Evolutionary conservation across 192 early-diverging fungal genomes (phyloP).

Genomic region (Geranomyces michiganensis): DNA sequence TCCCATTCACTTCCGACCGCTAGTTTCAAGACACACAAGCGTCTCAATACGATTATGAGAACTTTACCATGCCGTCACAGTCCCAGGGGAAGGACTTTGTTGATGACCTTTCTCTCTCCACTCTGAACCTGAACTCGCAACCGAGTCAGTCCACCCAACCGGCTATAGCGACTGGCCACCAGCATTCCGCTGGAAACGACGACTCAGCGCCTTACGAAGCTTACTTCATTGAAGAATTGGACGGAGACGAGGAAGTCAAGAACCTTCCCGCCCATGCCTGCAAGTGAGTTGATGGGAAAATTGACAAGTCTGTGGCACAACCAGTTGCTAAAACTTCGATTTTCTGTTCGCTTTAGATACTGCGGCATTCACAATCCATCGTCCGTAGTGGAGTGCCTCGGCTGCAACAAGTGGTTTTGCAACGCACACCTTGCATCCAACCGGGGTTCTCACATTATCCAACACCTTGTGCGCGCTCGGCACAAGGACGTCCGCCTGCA

Average conservation of each 20-base stretch:
- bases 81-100: conserved; percentile 49
- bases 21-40: conserved; percentile 58
- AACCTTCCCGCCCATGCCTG: conserved; percentile 84
- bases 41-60: conserved; percentile 70
- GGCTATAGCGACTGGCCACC: not conserved
- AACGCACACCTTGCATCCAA: conserved; percentile 80
- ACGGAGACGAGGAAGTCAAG: conserved; percentile 30
- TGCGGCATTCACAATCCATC: conserved; percentile 89
- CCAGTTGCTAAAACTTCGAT: too few species aligned
- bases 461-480: conserved; percentile 87
- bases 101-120: conserved; percentile 53
- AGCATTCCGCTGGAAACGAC: conserved; percentile 41
- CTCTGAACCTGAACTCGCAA: conserved; percentile 44
- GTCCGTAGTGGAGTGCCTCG: conserved; percentile 90
- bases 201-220: conserved; percentile 47
- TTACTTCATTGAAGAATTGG: conserved; percentile 49
- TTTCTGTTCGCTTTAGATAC: conserved; percentile 60
- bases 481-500: conserved; percentile 96
- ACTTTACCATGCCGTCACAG: conserved; percentile 56
- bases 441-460: conserved; percentile 93
- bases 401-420: conserved; percentile 96
- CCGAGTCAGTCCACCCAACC: conserved; percentile 37
- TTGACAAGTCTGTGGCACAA: not conserved
- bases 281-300: conserved; percentile 38
- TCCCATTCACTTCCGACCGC: not conserved